Evolutionary conservation across 805 yeast species (phyloP).

Genomic region (Candida nanaspora): DNA sequence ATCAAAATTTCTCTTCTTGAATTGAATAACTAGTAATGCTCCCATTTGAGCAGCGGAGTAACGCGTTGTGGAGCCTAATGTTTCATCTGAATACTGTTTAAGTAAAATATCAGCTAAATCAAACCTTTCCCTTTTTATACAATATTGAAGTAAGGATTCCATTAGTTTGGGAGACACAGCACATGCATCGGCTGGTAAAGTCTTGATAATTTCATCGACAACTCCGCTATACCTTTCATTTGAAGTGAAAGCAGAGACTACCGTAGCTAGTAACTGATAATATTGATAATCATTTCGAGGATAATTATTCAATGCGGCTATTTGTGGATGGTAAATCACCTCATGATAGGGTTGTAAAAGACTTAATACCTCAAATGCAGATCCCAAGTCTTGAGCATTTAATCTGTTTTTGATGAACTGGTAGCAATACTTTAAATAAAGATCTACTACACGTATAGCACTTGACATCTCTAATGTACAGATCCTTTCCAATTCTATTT

Average conservation of each 20-base stretch:
- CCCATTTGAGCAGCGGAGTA: slow-evolving; percentile 22
- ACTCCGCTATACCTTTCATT: slow-evolving; percentile 19
- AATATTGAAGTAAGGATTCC: slow-evolving; percentile 23
- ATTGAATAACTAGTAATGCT: slow-evolving; percentile 21
- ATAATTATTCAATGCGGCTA: slow-evolving; percentile 21
- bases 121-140: slow-evolving; percentile 19
- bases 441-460: too few species aligned
- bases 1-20: slow-evolving; percentile 19
- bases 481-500: too few species aligned
- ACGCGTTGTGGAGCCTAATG: slow-evolving; percentile 14
- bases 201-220: slow-evolving; percentile 18
- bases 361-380: slow-evolving; percentile 21
- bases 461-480: too few species aligned
- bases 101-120: slow-evolving; percentile 18
- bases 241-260: slow-evolving; percentile 23
- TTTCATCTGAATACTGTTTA: slow-evolving; percentile 17
- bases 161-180: slow-evolving; percentile 25
- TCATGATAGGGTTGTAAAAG: slow-evolving; percentile 24
- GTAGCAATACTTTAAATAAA: slow-evolving; percentile 22
- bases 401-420: slow-evolving; percentile 17
- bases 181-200: slow-evolving; percentile 27
- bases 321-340: slow-evolving; percentile 18
- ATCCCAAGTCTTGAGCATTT: slow-evolving; percentile 16
- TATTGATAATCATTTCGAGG: slow-evolving; percentile 21
- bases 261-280: slow-evolving; percentile 18